These are phyloP conservation scores for Neurospora terricola DNA, from an alignment of 495 filamentous ascomycete species.

Conservation along the genomic window DNA sequence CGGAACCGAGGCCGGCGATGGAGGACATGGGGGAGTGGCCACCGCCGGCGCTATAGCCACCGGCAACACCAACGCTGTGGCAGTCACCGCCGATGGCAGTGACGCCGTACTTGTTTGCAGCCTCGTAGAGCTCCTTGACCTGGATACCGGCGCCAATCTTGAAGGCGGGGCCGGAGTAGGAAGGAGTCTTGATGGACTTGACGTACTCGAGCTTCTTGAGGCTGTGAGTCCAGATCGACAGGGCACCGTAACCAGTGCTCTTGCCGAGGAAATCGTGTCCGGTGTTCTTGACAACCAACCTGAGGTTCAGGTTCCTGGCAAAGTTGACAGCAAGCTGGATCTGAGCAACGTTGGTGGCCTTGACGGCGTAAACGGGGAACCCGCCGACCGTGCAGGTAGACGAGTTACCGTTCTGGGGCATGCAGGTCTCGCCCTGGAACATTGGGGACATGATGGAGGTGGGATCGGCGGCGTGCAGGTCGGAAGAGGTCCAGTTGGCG, in stretches of 20 bases:
- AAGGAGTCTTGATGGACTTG: conserved; percentile 6
- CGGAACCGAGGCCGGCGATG: conserved; percentile 36
- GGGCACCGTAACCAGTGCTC: conserved; percentile 34
- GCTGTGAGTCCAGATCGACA: conserved; percentile 51
- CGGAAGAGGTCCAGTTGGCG: conserved; percentile 22
- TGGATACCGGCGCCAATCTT: conserved; percentile 50
- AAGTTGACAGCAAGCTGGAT: conserved; percentile 54
- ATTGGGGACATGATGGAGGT: conserved; percentile 41
- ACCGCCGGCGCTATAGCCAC: conserved; percentile 34
- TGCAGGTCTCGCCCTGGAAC: conserved; percentile 37
- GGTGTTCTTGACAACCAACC: conserved; percentile 56
- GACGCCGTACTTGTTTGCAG: conserved; percentile 35
- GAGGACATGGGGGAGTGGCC: conserved; percentile 33
- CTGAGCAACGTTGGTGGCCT: conserved; percentile 42
- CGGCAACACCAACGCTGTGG: conserved; percentile 24
- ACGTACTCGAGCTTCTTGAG: conserved; percentile 21
- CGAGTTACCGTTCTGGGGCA: conserved; percentile 25
- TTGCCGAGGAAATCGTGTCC: conserved; percentile 57
- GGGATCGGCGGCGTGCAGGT: conserved; percentile 31
- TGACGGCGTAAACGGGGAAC: conserved; percentile 49
- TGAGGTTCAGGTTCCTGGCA: conserved; percentile 46
- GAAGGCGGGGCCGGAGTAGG: conserved; percentile 40
- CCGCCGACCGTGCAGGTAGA: conserved; percentile 44
- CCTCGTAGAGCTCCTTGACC: conserved; percentile 39
- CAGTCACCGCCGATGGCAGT: conserved; percentile 43